Conservation (phyloP, 495 filamentous ascomycete genomes). For the Recurvomyces mirabilis region DNA sequence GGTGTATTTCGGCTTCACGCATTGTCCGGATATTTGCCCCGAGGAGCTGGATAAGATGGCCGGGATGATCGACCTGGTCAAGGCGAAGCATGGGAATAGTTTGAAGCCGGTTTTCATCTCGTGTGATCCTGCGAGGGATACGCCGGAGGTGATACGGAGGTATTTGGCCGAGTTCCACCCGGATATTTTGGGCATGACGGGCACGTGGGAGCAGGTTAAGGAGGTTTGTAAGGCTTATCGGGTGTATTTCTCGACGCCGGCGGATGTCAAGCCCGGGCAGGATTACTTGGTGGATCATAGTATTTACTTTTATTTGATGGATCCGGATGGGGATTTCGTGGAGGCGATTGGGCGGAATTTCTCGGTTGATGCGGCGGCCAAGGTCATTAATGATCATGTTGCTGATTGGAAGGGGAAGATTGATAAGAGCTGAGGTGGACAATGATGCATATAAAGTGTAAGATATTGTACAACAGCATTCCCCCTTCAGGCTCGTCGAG, state of each 20-base stretch:
- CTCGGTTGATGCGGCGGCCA: conserved; percentile 73
- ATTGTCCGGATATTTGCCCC: conserved; percentile 97
- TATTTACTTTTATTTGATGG: conserved; percentile 99
- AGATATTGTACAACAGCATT: conserved; percentile 2
- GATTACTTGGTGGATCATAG: conserved; percentile 98
- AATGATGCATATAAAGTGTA: conserved; percentile 1
- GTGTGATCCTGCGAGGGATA: conserved; percentile 87
- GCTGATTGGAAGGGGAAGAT: conserved; percentile 68
- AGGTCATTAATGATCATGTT: conserved; percentile 76
- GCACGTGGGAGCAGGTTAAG: conserved; percentile 85
- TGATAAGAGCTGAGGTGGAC: conserved; percentile 23
- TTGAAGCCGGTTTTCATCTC: conserved; percentile 80
- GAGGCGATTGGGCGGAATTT: conserved; percentile 93
- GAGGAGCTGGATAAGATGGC: conserved; percentile 99
- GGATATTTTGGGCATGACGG: conserved; percentile 79
- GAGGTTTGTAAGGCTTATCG: conserved; percentile 85
- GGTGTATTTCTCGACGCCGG: conserved; percentile 92
- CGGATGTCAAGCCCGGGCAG: conserved; percentile 75
- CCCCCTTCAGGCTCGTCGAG: not conserved
- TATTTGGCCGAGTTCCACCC: conserved; percentile 90
- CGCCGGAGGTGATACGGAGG: conserved; percentile 65
- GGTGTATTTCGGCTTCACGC: conserved; percentile 91
- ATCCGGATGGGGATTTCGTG: conserved; percentile 95
- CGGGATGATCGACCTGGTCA: conserved; percentile 74
- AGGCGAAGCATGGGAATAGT: conserved; percentile 38